Conservation (phyloP, 2,329 filamentous ascomycete genomes). For the Hymenoscyphus fructigenus region DNA sequence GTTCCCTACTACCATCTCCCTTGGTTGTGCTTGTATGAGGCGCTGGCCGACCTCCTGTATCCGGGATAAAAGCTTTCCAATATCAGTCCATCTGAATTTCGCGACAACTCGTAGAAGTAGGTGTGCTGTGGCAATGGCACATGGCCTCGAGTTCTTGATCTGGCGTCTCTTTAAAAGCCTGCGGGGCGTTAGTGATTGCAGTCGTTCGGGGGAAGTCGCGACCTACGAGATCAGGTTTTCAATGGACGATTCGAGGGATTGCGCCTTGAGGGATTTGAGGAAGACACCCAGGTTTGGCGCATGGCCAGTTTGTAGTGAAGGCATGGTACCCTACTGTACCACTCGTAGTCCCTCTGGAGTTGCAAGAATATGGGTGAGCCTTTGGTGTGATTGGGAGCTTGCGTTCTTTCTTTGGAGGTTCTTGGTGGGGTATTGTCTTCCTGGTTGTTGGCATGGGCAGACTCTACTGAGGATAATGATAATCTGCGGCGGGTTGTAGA, state of each 20-base stretch:
- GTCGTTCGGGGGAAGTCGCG: constrained; percentile 17
- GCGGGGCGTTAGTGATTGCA: constrained; percentile 16
- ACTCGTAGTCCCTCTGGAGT: neutral
- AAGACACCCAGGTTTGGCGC: constrained; percentile 77
- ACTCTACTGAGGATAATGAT: neutral
- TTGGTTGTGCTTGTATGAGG: constrained; percentile 74
- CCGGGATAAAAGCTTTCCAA: constrained; percentile 74
- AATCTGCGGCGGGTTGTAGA: neutral
- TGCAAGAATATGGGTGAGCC: neutral
- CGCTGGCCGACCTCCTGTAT: constrained; percentile 76
- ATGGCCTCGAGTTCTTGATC: constrained; percentile 82
- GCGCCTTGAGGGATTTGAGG: constrained; percentile 74
- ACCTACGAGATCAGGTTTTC: constrained; percentile 77
- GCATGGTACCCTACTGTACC: constrained; percentile 45
- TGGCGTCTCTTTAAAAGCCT: constrained; percentile 85
- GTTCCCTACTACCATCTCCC: constrained; percentile 89
- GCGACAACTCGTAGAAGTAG: constrained; percentile 85
- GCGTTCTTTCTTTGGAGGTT: neutral
- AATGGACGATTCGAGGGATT: constrained; percentile 75
- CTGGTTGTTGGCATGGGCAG: neutral
- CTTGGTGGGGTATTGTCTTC: neutral
- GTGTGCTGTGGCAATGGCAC: constrained; percentile 87
- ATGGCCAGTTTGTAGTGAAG: constrained; percentile 46
- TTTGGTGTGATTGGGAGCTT: neutral
- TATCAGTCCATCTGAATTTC: constrained; percentile 74